Evolutionary conservation across 2,329 filamentous ascomycete genomes (phyloP), one percentile per base, ranked within the genome.

Genomic region (Leptodontidium sp.): DNA sequence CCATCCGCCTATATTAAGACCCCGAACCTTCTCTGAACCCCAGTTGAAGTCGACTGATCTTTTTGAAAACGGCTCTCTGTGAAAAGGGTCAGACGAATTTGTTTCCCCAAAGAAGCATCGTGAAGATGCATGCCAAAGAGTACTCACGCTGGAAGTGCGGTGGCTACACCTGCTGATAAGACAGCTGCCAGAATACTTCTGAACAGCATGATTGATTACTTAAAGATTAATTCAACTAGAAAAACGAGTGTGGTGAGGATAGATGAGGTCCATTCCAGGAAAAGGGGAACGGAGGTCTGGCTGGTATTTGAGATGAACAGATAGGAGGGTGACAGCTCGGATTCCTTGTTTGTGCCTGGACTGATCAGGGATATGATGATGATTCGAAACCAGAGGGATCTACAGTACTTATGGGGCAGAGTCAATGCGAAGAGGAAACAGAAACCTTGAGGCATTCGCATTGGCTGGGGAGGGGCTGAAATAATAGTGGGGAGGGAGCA

Each of bases 11-110:
- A 80, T 73, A 53, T 80, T 81, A 58, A 81, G 69, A 24, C 79
- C 80, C 50, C 78, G 79, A n/a, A 87, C 82, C 71, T 82, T 84
- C 43, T 82, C 80, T 14, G 76, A 74, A n/a, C 83, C 83, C 81
- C 84, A 87, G 24, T 78, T 74, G 76, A 86, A 87, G 55, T 74
- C 77, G 4, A 80, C 80, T 15, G 73, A 72, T 49, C 81, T 68
- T 65, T 74, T 68, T 9, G 69, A 64, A 38, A 71, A 49, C 26
- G 65, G 64, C 26, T 67, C 64, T 67, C 69, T 71, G 29, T 29
- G 2, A 61, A 50, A 29, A 4, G 14, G n/a, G 45, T 64, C 17
- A 67, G 43, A 47, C 50, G 11, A 43, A 21, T 50, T 49, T 8
- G 29, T 43, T 17, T 32, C 26, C 7, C 47, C 8, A 6, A 17